These are phyloP conservation scores for Yarrowia hollandica DNA, from an alignment of 805 yeast genomes.

Conservation along the genomic window DNA sequence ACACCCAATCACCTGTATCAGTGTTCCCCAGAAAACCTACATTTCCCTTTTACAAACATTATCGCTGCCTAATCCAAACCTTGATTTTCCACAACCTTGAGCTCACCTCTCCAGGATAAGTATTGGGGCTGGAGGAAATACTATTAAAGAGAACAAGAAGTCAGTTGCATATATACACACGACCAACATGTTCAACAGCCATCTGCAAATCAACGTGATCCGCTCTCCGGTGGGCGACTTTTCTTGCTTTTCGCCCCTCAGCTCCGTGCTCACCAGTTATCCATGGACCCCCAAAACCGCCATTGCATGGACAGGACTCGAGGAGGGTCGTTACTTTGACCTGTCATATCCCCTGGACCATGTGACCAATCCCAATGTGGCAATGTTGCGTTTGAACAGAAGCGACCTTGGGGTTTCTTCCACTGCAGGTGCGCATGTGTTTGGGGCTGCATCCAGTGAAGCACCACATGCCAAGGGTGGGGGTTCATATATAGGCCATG, in stretches of 20 bases:
- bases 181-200: slow-evolving; percentile 12
- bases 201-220: slow-evolving; percentile 18
- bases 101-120: neutral
- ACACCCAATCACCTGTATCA: too few species aligned
- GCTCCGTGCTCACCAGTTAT: neutral
- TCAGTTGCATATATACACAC: too few species aligned
- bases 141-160: neutral
- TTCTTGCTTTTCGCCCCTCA: neutral
- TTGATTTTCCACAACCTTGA: neutral
- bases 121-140: slow-evolving; percentile 5
- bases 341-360: neutral
- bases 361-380: slow-evolving; percentile 14
- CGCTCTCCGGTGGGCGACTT: slow-evolving; percentile 2
- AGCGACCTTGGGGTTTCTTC: neutral
- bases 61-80: neutral
- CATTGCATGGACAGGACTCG: slow-evolving; percentile 19
- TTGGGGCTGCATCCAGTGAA: neutral
- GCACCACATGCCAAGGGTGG: too few species aligned
- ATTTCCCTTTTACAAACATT: too few species aligned
- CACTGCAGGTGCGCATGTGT: neutral
- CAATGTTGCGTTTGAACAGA: neutral
- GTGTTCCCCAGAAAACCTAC: too few species aligned
- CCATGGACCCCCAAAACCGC: slow-evolving; percentile 14
- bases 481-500: too few species aligned
- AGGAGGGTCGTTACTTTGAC: neutral